These are phyloP conservation scores for Penicillium brevicompactum DNA, from an alignment of 2,329 filamentous ascomycete genomes.

Conservation along the genomic window DNA sequence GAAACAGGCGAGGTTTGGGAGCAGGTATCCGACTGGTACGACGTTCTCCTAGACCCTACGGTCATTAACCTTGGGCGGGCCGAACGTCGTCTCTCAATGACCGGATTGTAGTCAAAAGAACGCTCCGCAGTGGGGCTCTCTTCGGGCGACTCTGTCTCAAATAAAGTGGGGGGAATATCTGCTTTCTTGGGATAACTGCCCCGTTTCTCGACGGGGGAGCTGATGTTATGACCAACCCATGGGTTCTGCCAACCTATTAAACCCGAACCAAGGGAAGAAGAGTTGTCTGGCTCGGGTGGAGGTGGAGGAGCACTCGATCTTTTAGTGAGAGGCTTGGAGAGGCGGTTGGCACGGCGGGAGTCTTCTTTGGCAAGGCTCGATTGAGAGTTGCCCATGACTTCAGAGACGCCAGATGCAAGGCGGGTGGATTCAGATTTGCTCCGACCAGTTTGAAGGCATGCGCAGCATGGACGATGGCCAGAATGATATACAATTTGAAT, in stretches of 20 bases:
- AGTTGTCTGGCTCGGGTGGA: slow-evolving; percentile 12
- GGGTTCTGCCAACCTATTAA: slow-evolving; percentile 38
- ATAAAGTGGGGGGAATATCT: slow-evolving; percentile 20
- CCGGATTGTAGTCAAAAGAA: not conserved
- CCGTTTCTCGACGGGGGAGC: slow-evolving; percentile 7
- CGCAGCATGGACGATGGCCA: not conserved
- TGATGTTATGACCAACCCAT: slow-evolving; percentile 32
- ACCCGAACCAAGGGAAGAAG: slow-evolving; percentile 12
- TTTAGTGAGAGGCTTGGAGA: slow-evolving; percentile 41
- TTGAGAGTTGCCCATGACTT: slow-evolving; percentile 41
- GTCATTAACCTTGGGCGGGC: slow-evolving; percentile 17
- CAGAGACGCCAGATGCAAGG: slow-evolving; percentile 5
- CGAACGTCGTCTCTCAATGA: not conserved
- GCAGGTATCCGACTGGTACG: slow-evolving; percentile 25
- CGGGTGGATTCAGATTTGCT: slow-evolving; percentile 16
- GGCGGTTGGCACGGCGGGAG: slow-evolving; percentile 36
- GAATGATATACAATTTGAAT: slow-evolving; percentile 13
- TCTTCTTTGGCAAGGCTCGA: slow-evolving; percentile 37
- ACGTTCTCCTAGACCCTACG: slow-evolving; percentile 20
- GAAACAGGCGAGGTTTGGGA: slow-evolving; percentile 16
- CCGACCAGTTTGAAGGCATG: slow-evolving; percentile 6
- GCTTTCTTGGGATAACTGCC: slow-evolving; percentile 10
- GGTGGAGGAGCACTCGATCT: slow-evolving; percentile 17
- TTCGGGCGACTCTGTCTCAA: slow-evolving; percentile 14
- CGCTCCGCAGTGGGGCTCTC: not conserved